phyloP scores from a whole-genome alignment of 768 basidiomycete genomes.

The Phylloporus sp. region DNA sequence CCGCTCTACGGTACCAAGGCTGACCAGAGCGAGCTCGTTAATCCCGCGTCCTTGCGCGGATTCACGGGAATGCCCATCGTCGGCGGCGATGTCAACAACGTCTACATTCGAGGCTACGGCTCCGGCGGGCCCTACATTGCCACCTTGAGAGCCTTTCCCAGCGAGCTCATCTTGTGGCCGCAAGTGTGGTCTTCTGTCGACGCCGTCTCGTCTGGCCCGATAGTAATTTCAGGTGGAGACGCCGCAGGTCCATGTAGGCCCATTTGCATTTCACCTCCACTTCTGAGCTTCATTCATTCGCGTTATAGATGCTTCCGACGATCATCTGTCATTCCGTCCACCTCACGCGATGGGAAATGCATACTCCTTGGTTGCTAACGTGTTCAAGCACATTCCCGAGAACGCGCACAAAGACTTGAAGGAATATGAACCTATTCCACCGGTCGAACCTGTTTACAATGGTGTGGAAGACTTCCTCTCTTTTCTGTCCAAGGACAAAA shows the following conservation, averaged over 20 bases:
- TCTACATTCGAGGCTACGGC: conserved; percentile 5
- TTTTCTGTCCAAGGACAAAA: background rate
- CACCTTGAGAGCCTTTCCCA: conserved; percentile 2
- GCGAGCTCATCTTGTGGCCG: conserved; percentile 6
- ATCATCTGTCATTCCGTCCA: conserved; percentile 7
- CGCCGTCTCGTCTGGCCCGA: background rate
- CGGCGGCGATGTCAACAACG: conserved; percentile 2
- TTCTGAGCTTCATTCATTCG: background rate
- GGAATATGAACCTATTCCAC: background rate
- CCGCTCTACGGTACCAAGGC: background rate
- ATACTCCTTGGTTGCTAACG: conserved; percentile 8
- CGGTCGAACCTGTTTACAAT: background rate
- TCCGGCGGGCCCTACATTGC: conserved; percentile 1
- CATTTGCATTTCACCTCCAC: background rate
- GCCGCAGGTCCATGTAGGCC: background rate
- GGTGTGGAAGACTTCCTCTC: conserved; percentile 1
- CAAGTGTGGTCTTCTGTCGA: background rate
- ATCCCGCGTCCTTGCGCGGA: background rate
- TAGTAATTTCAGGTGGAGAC: background rate
- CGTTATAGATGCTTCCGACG: background rate
- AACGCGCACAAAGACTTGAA: background rate
- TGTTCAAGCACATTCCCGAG: background rate
- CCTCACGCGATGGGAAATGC: conserved; percentile 1
- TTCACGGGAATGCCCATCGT: conserved; percentile 6
- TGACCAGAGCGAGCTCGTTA: background rate